Base-by-base conservation (phyloP, 179 eudicot genomes). In the Spergularia azorica region DNA sequence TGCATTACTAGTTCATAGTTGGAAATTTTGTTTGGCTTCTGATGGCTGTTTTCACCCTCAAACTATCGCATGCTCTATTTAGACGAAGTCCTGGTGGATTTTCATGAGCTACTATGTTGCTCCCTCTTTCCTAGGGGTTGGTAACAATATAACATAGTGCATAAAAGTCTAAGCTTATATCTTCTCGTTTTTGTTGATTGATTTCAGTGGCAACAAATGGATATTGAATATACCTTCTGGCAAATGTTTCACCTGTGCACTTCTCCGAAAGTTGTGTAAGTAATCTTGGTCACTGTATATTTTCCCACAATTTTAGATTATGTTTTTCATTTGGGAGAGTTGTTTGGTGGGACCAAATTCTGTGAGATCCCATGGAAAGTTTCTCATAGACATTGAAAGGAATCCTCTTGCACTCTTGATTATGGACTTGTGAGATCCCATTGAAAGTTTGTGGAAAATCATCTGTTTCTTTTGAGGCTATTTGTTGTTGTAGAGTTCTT, bases 191-290 rank as follows among this genome's bases (percentile, higher is more conserved):
- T 13, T 74, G 71, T 58, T 73, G 70, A 18, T 71, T 81, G 57
- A 36, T 75, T 71, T 6, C 86, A 95, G 99, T 95, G 99, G 99
- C 97, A 89, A 85, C 99, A 93, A 88, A 95, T 95, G 99, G 99
- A 95, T 69, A 85, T 93, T 74, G 99, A 95, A 83, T 95, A 95
- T 82, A 90, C 97, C 63, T 95, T 95, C 81, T 95, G 99, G 99
- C 99, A 95, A 86, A 95, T 95, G 99, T 88, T 95, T 88, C 90
- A 95, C 84, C 86, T 95, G 50, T 95, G 99, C 84, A 89, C 95
- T 79, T 91, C 99, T 11, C 99, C 99, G 4, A 95, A 93, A 93
- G 96, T 95, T 69, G 99, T 95, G 99, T 95, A 84, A 83, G 99
- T 93, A 80, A 76, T 77, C 73, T 75, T 56, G 67, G 38, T 50